Evolutionary conservation across 768 basidiomycete species (phyloP).

Genomic region (Xerocomellus dryophilus): DNA sequence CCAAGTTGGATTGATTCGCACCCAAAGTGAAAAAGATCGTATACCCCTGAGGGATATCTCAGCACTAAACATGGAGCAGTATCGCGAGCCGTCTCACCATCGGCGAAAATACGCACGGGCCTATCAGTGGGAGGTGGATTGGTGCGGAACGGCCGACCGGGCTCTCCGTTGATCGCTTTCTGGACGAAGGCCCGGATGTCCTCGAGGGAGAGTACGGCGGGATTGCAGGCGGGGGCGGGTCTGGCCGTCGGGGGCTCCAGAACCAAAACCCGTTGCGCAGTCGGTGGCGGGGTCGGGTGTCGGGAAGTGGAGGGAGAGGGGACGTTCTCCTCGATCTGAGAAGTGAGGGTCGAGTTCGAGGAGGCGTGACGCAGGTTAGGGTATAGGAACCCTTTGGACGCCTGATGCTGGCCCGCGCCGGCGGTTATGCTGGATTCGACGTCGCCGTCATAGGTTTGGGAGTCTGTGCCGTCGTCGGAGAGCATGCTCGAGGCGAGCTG

Average conservation of each 20-base stretch:
- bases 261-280: constrained; percentile 34
- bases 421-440: constrained; percentile 75
- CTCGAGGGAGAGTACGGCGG: constrained; percentile 64
- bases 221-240: constrained; percentile 48
- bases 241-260: constrained; percentile 40
- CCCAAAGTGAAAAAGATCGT: constrained; percentile 98
- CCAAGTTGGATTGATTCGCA: constrained; percentile 36
- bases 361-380: constrained; percentile 41
- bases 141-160: constrained; percentile 71
- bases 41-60: constrained; percentile 62
- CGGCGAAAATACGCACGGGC: constrained; percentile 89
- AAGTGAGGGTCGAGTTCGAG: constrained; percentile 52
- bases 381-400: constrained; percentile 27
- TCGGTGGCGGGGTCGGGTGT: constrained; percentile 21
- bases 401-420: constrained; percentile 41
- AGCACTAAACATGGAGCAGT: neutral
- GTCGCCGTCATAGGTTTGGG: constrained; percentile 89
- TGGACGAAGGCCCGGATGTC: constrained; percentile 79
- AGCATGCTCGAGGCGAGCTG: constrained; percentile 55
- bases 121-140: constrained; percentile 78
- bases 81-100: constrained; percentile 53
- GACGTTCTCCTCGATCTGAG: constrained; percentile 32
- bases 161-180: constrained; percentile 69
- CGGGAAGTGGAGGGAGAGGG: constrained; percentile 20
- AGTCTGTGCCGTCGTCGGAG: constrained; percentile 75